Conservation (phyloP, 768 basidiomycete species). For the Mycena pura region DNA sequence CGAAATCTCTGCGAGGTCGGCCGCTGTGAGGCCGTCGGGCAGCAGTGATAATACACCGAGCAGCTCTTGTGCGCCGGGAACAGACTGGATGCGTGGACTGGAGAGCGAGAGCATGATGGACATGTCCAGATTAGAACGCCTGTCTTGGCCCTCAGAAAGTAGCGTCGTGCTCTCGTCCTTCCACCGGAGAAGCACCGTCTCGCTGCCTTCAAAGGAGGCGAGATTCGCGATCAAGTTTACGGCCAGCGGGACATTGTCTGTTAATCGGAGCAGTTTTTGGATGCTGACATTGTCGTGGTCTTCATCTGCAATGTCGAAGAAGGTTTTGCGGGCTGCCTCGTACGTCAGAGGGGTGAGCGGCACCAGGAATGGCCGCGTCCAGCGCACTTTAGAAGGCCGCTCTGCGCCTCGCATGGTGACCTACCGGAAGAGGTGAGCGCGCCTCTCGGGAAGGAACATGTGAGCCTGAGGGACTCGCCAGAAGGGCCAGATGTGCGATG, state of each 20-base stretch:
- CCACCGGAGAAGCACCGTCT: not conserved
- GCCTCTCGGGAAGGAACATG: not conserved
- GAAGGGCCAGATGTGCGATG: not conserved
- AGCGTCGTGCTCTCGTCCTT: not conserved
- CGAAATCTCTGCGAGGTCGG: no score
- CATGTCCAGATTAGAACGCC: constrained; percentile 1
- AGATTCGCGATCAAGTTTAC: not conserved
- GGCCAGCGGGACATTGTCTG: not conserved
- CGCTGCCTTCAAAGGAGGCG: not conserved
- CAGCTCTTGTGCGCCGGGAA: not conserved
- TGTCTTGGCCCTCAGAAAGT: constrained; percentile 6
- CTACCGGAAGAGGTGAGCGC: not conserved
- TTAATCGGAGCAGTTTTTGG: not conserved
- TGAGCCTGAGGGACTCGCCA: not conserved
- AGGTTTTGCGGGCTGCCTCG: not conserved
- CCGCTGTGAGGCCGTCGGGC: not conserved
- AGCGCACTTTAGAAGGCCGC: not conserved
- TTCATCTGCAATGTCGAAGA: not conserved
- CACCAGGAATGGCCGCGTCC: not conserved
- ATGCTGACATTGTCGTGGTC: not conserved
- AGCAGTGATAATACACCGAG: not conserved
- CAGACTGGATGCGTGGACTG: not conserved
- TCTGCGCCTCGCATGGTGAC: not conserved
- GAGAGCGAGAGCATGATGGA: not conserved
- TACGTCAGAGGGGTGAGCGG: not conserved